Base-by-base conservation (phyloP, 2,329 filamentous ascomycete species). In the Xylariomycetidae sp. region DNA sequence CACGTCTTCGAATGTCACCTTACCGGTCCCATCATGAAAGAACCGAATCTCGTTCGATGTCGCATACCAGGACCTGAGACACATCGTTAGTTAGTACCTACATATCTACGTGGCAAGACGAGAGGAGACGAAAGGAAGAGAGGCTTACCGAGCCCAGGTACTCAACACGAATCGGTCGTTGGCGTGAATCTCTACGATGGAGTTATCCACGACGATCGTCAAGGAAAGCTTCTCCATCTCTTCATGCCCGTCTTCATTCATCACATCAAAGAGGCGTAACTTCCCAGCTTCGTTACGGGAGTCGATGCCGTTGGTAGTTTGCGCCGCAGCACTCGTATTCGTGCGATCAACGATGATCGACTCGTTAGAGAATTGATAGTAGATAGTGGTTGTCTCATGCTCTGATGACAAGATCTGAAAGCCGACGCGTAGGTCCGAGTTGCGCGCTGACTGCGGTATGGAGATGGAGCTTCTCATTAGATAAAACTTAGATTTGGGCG, bases 291-390 rank as follows among this genome's bases (percentile, higher is more conserved):
- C 61, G 31, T 58, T 57, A 12, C 54, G 46, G 2, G 54, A 55
- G 22, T 57, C 49, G 19, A 67, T 61, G 5, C 61, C 63, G 25
- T 50, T 41, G 0, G 62, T 66, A 0, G 59, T 64, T 13, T 43
- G 33, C 0, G 61, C 59, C 2, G 58, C 62, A 8, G 64, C 64
- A 27, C 62, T 65, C 4, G 62, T 56, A 23, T 62, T 62, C 19
- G 50, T 57, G 4, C 63, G 59, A 32, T 67, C 63, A 14, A 67
- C 48, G 20, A 64, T 50, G 26, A 67, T 38, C 14, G 56, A 59
- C 42, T 67, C 64, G 42, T 66, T 65, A 3, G 57, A 61, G 44
- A 67, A 64, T 30, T 67, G 62, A 43, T 67, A 67, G 46, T 64
- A 66, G 25, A 67, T 58, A 9, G 50, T 57, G 4, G 64, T 67